Evolutionary conservation across 2,329 filamentous ascomycete species (phyloP), one percentile per base, ranked within the genome.

Genomic region (Diaporthe destruens): DNA sequence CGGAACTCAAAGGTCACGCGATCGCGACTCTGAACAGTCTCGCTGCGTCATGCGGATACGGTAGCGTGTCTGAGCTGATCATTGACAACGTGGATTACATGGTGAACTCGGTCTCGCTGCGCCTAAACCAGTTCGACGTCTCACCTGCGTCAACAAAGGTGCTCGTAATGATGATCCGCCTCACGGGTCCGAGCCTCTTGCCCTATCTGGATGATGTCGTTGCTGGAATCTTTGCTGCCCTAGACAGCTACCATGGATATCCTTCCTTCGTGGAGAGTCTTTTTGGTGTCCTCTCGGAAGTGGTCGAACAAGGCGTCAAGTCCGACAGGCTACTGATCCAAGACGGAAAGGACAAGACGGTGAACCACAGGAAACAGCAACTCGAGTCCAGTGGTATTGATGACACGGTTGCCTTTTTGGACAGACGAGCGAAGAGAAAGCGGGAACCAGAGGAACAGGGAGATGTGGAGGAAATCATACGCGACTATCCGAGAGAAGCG

Each of bases 241-340:
- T 99, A n/a, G 95, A 98, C 76, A 94, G 94, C 78, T 99, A 96
- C 77, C 96, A 99, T 78, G 96, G 96, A 1, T 98, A 99, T 80
- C 91, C 94, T 0, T 84, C 88, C 23, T 91, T 99, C 71, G 95
- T 97, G 0, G 94, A 98, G 79, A 89, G 91, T 57, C 85, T 99
- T 7, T 99, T 98, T 80, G 85, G 89, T 1, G 94, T 97, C 0
- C 84, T 99, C 6, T 91, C 90, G 69, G 93, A 94, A 73, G 90
- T 98, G 71, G 94, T 96, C 14, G 90, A 94, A 69, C 94, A 98
- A 82, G 94, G 94, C 4, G 89, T 91, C 14, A 92, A 90, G 75
- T 87, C 87, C 2, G 83, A 85, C 56, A 81, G 82, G 71, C 81
- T 89, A 2, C 81, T 89, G 8, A 76, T 88, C 1, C 84, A 85